Conservation (phyloP, 2,329 filamentous ascomycete genomes). For the Fusarium newnesense region DNA sequence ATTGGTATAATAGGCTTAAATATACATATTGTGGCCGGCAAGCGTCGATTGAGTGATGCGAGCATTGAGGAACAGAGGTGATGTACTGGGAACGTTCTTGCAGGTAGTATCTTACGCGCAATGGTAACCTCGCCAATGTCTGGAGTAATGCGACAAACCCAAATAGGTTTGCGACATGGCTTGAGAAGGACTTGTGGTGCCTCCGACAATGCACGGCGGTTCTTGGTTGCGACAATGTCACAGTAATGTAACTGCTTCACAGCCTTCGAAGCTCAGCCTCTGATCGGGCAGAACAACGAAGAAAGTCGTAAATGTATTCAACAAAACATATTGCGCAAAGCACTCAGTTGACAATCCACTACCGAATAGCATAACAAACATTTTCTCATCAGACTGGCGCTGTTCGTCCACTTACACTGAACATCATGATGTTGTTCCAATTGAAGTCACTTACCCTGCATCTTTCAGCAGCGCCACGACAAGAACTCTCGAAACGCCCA, state of each 20-base stretch:
- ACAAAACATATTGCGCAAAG: rapidly evolving
- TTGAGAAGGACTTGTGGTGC: too few species aligned
- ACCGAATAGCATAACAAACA: rapidly evolving
- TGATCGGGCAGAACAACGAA: not conserved
- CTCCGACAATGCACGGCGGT: not conserved
- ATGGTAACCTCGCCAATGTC: not conserved
- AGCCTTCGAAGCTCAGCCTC: not conserved
- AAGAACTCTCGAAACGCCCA: not conserved
- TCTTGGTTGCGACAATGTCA: not conserved
- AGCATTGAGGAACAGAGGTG: not conserved
- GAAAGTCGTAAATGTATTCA: too few species aligned
- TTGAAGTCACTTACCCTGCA: not conserved
- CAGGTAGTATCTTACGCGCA: not conserved
- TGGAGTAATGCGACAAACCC: rapidly evolving
- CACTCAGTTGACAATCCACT: rapidly evolving
- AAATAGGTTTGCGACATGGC: not conserved
- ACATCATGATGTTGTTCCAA: not conserved
- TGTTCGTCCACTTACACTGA: not conserved
- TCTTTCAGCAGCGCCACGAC: rapidly evolving
- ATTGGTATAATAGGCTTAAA: not conserved
- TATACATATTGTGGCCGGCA: rapidly evolving
- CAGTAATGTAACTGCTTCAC: not conserved
- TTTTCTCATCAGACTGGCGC: not conserved
- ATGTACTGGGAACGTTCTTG: not conserved
- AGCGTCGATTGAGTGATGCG: not conserved